phyloP scores from a whole-genome alignment of 2,329 filamentous ascomycete species.

The Samsoniella hepiali region DNA sequence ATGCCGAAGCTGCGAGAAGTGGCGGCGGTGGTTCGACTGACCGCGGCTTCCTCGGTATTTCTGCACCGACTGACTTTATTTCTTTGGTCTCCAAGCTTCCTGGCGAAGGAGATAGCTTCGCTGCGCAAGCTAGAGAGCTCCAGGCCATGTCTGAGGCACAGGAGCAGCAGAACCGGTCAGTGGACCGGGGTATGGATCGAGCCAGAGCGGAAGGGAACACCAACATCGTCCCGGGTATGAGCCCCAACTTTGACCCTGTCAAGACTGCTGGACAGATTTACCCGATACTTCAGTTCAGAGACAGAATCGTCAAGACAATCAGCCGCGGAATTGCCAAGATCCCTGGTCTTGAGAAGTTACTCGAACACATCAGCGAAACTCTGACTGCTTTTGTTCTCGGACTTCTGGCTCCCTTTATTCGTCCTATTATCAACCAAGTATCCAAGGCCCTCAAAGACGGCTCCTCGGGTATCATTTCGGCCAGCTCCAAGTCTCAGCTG shows the following conservation, averaged over 20 bases:
- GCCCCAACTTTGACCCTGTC: conserved; percentile 71
- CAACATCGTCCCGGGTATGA: conserved; percentile 70
- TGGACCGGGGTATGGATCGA: conserved; percentile 29
- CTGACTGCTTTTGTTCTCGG: conserved; percentile 89
- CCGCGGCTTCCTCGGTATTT: conserved; percentile 42
- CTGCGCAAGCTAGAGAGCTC: conserved; percentile 62
- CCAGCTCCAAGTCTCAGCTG: conserved; percentile 70
- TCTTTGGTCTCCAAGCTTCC: conserved; percentile 74
- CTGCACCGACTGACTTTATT: conserved; percentile 58
- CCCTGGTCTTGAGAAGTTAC: conserved; percentile 81
- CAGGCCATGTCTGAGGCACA: conserved; percentile 60
- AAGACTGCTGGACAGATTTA: conserved; percentile 81
- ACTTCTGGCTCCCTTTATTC: conserved; percentile 84
- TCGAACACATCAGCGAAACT: conserved; percentile 91
- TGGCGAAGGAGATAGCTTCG: conserved; percentile 61
- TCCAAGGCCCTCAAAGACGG: conserved; percentile 83
- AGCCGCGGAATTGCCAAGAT: conserved; percentile 85
- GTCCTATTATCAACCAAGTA: conserved; percentile 84
- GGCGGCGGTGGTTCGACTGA: conserved; percentile 33
- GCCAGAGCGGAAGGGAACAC: conserved; percentile 42
- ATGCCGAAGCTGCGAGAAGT: conserved; percentile 52
- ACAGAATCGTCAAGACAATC: conserved; percentile 88
- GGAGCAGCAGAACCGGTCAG: conserved; percentile 51
- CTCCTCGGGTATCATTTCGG: conserved; percentile 66
- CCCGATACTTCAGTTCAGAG: conserved; percentile 88